phyloP scores from a whole-genome alignment of 1,139 yeast species.

The Pneumocystis oryctolagi region DNA sequence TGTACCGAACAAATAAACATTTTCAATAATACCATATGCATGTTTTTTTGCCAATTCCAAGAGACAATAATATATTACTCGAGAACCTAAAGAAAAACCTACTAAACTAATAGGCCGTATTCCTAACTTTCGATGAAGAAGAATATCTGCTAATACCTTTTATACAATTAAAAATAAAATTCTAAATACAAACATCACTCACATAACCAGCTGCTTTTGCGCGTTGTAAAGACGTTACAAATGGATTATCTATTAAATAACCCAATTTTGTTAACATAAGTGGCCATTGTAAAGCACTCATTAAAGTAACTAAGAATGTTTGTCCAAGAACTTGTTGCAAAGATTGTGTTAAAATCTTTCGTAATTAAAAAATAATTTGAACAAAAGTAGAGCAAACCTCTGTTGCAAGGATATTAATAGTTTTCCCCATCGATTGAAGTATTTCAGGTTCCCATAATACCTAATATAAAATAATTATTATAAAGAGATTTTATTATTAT shows the following conservation, averaged over 20 bases:
- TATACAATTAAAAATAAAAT: neutral
- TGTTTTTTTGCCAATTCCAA: constrained; percentile 74
- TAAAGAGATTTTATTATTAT: neutral
- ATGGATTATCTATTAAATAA: constrained; percentile 85
- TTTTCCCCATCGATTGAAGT: constrained; percentile 91
- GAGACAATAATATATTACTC: constrained; percentile 81
- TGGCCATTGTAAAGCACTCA: constrained; percentile 92
- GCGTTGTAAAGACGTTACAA: constrained; percentile 92
- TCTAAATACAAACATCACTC: neutral
- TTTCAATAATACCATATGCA: constrained; percentile 77
- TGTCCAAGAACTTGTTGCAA: constrained; percentile 91
- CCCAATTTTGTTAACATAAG: constrained; percentile 81
- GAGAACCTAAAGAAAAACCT: constrained; percentile 88
- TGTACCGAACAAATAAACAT: constrained; percentile 76
- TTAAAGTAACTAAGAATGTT: constrained; percentile 76
- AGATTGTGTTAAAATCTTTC: constrained; percentile 54
- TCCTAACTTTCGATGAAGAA: constrained; percentile 76
- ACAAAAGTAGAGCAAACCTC: constrained; percentile 33
- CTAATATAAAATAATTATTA: neutral
- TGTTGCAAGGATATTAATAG: constrained; percentile 80
- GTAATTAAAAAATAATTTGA: neutral
- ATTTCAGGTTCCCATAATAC: constrained; percentile 96
- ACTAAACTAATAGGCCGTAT: constrained; percentile 83
- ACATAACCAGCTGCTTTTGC: constrained; percentile 84
- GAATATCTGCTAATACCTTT: constrained; percentile 73